phyloP scores from a whole-genome alignment of 2,329 filamentous ascomycete species.

The Pyrenochaeta sp. region DNA sequence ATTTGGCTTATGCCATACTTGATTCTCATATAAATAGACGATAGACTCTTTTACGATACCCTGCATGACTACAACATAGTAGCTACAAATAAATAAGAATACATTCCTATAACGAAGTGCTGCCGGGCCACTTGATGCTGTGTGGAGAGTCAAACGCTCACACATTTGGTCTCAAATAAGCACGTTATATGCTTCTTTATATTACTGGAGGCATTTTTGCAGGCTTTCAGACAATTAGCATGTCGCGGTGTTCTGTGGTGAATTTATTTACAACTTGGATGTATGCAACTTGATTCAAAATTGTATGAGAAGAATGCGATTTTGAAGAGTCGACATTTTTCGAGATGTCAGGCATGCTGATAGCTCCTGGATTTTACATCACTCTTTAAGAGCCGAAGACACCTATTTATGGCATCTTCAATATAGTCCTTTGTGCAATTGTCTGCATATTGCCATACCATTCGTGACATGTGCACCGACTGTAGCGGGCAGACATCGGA shows the following conservation, averaged over 20 bases:
- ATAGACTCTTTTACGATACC: slow-evolving; percentile 38
- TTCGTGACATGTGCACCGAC: neutral
- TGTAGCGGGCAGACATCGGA: slow-evolving; percentile 1
- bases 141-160: neutral
- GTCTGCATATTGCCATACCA: neutral
- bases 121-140: slow-evolving; percentile 16
- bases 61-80: slow-evolving; percentile 23
- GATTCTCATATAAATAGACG: slow-evolving; percentile 24
- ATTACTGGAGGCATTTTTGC: neutral
- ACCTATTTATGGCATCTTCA: neutral
- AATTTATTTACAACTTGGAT: slow-evolving; percentile 1
- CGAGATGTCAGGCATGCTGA: neutral
- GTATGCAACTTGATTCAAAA: neutral
- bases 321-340: too few relatives aligned
- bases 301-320: too few relatives aligned
- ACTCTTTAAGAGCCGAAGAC: neutral
- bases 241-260: neutral
- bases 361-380: neutral
- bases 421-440: neutral
- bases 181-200: neutral
- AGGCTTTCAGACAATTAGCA: neutral
- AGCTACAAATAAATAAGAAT: slow-evolving; percentile 15
- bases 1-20: neutral
- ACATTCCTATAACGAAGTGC: slow-evolving; percentile 28
- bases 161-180: neutral